Evolutionary conservation across 2,329 filamentous ascomycete species (phyloP), one percentile per base, ranked within the genome.

Genomic region (Arthroderma sp.): DNA sequence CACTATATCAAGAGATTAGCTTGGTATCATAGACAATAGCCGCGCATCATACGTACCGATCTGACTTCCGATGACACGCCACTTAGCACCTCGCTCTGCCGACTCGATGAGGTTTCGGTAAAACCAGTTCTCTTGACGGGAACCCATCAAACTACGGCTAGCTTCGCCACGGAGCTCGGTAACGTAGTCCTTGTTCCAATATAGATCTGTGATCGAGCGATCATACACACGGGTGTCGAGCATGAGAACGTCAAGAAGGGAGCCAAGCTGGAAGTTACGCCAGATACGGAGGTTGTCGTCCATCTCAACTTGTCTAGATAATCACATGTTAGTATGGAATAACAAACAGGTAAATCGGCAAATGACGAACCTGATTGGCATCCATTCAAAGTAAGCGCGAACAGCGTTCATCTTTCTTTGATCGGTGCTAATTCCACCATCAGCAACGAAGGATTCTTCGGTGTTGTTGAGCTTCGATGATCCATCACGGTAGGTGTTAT

Each of bases 401-500:
- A 88, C 84, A 1, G 84, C 85, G 56, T 87, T 86, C 76, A 86
- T 82, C 73, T 87, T 88, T 61, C 84, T 78, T 66, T 85, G 81
- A 62, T 87, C 84, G n/a, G 87, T 81, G 33, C 77, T 81, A n/a
- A 87, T 76, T 13, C 76, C 74, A 2, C 79, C 78, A 57, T 81
- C 77, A 52, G 77, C 73, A 28, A 81, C 66, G 70, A 87, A 88
- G 0, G 81, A 84, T 6, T 79, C 77, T 64, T 86, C 83, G 8
- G 81, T 85, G 67, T 87, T 87, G 67, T 83, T 84, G 23, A 85
- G 70, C 2, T 75, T 73, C 1, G 78, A 76, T 7, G 77, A 79
- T 0, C 84, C 84, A 63, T 83, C 83, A 23, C 79, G 75, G 65
- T 82, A 87, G 2, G 78, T 80, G 63, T 88, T 87, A 66, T 87